A percentile compares a stretch with the other conserved stretches of the same genome.
Conservation (phyloP, 2,329 filamentous ascomycete genomes). For the Colletotrichum scovillei region DNA sequence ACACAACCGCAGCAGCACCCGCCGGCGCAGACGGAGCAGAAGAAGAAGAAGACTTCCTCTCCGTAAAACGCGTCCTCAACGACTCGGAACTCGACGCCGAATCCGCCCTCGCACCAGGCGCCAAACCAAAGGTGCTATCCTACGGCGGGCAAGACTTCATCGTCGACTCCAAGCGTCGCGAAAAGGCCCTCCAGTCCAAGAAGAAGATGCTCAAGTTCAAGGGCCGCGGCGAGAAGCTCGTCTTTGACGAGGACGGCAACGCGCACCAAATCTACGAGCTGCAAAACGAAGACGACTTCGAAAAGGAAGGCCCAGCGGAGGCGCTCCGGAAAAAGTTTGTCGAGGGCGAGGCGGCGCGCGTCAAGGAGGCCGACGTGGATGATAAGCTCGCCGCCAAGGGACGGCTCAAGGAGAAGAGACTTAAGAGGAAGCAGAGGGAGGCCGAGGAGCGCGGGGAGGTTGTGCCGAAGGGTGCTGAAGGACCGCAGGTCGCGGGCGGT, state of each 20-base stretch:
- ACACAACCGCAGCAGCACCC: constrained; percentile 44
- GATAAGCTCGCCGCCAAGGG: constrained; percentile 88
- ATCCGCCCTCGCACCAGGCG: constrained; percentile 51
- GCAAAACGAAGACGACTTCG: constrained; percentile 85
- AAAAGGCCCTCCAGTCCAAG: constrained; percentile 95
- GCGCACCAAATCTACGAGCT: constrained; percentile 90
- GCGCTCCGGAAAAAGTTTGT: constrained; percentile 83
- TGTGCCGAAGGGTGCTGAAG: background rate
- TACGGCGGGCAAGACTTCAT: constrained; percentile 79
- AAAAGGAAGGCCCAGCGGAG: constrained; percentile 78
- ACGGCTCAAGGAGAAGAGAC: constrained; percentile 80
- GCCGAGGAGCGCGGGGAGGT: constrained; percentile 59
- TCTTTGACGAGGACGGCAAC: constrained; percentile 93
- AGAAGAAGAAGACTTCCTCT: constrained; percentile 84
- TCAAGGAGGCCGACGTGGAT: constrained; percentile 79
- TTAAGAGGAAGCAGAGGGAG: constrained; percentile 78
- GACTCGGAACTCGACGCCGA: constrained; percentile 72
- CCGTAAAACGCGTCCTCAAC: constrained; percentile 87
- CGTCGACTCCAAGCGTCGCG: constrained; percentile 93
- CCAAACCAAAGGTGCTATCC: constrained; percentile 68
- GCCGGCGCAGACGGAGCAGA: constrained; percentile 66
- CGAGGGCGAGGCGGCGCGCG: constrained; percentile 77
- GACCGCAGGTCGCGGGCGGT: constrained; percentile 41
- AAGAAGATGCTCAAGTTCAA: constrained; percentile 94
- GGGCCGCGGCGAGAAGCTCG: constrained; percentile 83